Percentiles rank a stretch among this genome's conserved stretches.
Evolutionary conservation across 345 rosid species (phyloP).

Genomic region (Salix brachista): DNA sequence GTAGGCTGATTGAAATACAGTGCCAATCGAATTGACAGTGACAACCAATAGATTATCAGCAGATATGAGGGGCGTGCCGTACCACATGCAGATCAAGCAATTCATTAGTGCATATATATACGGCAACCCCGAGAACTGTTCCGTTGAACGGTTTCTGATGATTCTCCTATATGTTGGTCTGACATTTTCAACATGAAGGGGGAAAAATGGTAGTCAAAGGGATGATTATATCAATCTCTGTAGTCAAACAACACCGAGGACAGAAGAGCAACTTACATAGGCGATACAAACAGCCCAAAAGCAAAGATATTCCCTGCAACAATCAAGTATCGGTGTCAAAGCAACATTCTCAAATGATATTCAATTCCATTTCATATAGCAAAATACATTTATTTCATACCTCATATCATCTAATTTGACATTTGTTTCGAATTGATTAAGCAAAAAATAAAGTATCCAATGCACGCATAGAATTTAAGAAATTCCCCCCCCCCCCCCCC

Average conservation of each 20-base stretch:
- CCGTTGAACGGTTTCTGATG: conserved; percentile 66
- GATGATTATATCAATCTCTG: background rate
- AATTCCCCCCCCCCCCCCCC: too few relatives aligned
- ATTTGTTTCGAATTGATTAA: background rate
- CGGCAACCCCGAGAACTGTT: conserved; percentile 83
- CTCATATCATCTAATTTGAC: background rate
- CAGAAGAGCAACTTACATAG: conserved; percentile 50
- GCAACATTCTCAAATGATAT: background rate
- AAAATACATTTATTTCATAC: background rate
- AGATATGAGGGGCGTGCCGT: conserved; percentile 70
- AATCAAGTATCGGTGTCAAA: background rate
- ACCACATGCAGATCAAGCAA: conserved; percentile 82
- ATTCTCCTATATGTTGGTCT: conserved; percentile 89
- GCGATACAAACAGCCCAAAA: conserved; percentile 74
- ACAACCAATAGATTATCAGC: conserved; percentile 47
- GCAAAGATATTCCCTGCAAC: conserved; percentile 82
- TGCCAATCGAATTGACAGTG: conserved; percentile 74
- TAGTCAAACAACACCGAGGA: background rate
- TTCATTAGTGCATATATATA: conserved; percentile 75
- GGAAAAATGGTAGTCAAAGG: conserved; percentile 1
- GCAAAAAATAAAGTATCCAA: background rate
- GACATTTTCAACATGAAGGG: conserved; percentile 15
- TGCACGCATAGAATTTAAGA: background rate
- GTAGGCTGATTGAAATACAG: conserved; percentile 66
- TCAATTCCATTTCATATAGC: background rate